These are phyloP conservation scores for Monosporozyma yasuniensis DNA, from an alignment of 805 yeast genomes.

Conservation along the genomic window DNA sequence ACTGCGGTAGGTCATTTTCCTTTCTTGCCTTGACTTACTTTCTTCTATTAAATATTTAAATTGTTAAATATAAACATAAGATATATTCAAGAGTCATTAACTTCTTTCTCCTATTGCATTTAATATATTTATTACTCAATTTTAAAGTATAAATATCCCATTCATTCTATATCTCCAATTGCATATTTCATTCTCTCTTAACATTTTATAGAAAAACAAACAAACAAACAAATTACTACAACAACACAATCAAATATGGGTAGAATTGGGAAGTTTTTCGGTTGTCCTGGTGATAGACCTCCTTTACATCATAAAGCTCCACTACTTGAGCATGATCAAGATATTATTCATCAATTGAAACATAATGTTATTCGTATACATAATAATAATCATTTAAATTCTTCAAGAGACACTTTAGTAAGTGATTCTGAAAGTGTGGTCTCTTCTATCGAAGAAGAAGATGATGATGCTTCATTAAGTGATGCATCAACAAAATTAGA, in stretches of 20 bases:
- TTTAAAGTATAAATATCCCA: too few species aligned
- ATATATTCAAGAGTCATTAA: too few species aligned
- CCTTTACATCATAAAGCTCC: conserved; percentile 9
- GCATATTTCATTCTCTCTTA: too few species aligned
- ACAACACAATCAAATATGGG: conserved; percentile 11
- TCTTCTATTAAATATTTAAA: too few species aligned
- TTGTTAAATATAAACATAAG: too few species aligned
- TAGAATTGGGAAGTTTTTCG: conserved; percentile 14
- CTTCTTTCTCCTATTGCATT: too few species aligned
- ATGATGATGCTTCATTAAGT: conserved; percentile 6
- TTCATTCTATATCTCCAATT: too few species aligned
- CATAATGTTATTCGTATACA: not conserved
- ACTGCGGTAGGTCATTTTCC: too few species aligned
- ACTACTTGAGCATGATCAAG: conserved; percentile 1
- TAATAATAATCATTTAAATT: not conserved
- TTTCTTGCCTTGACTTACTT: too few species aligned
- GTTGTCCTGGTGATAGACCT: conserved; percentile 16
- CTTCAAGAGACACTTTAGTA: not conserved
- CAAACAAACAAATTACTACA: not conserved
- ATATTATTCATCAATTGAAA: not conserved
- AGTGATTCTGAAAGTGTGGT: conserved; percentile 5
- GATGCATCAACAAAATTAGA: conserved; percentile 11
- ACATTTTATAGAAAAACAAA: not conserved
- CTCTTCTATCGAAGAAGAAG: not conserved
- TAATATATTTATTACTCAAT: too few species aligned